Evolutionary conservation across 176 grass and related monocot species (phyloP).

Genomic region (Elymus sibiricus): DNA sequence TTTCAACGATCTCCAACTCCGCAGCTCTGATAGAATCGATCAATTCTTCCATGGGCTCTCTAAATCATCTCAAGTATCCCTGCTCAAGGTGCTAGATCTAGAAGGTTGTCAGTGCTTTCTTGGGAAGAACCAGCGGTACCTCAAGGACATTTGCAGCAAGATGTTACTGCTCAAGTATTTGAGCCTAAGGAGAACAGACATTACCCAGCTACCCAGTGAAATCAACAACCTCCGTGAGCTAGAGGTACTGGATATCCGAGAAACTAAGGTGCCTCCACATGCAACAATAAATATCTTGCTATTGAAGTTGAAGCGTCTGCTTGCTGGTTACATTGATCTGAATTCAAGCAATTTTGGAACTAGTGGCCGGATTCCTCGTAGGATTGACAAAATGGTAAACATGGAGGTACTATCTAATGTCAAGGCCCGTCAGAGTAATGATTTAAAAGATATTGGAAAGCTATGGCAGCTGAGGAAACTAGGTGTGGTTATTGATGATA

Average conservation of each 20-base stretch:
- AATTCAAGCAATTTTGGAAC: background rate
- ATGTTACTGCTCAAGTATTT: constrained; percentile 20
- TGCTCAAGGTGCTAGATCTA: constrained; percentile 35
- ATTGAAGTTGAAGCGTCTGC: constrained; percentile 20
- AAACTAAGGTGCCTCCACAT: background rate
- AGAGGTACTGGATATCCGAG: constrained; percentile 31
- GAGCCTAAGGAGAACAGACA: constrained; percentile 6
- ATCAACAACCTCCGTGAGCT: constrained; percentile 32
- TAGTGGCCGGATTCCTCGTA: background rate
- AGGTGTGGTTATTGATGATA: constrained; percentile 2
- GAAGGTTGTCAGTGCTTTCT: background rate
- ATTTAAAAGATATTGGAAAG: background rate
- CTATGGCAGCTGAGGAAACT: constrained; percentile 25
- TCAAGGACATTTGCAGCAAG: constrained; percentile 10
- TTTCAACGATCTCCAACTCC: constrained; percentile 2
- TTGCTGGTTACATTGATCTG: too few species aligned
- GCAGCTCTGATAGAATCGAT: background rate
- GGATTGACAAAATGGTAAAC: background rate
- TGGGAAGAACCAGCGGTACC: background rate
- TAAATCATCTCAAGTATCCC: background rate
- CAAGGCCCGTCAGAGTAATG: background rate
- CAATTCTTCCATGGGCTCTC: background rate
- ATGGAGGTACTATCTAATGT: background rate
- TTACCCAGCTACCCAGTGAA: background rate
- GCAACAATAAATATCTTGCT: background rate